Base-by-base conservation (phyloP, 345 rosid species). In the Triadica sebifera region DNA sequence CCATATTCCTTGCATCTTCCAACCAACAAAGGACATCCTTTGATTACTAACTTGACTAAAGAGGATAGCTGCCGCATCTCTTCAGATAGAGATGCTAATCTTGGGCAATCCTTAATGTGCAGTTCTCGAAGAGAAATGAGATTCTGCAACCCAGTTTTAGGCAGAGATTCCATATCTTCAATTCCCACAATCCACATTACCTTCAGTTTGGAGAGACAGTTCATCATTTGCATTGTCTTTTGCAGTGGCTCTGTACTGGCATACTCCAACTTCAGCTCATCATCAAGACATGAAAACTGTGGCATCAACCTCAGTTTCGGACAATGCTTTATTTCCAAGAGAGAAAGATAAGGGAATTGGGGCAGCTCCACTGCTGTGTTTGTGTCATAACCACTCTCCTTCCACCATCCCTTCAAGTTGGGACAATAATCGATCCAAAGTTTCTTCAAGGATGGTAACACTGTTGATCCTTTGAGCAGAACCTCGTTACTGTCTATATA, bases 241-340 rank as follows among this genome's bases (percentile, higher is more conserved):
- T 16, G 47, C 25, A 59, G 7, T 29, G 64, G 64, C 12, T 59
- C 64, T 59, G n/a, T 19, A 6, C 12, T n/a, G 25, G 25, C 59
- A 55, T 55, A 6, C 59, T 16, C 59, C 49, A 37, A 39, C 7
- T 5, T 6, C 20, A 74, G 24, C 11, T 45, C 8, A 25, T 57
- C 67, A 15, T 68, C 71, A 68, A 74, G 22, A 57, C 58, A 56
- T 29, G 77, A 72, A 59, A 56, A 74, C 1, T 16, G 59, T 55
- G 47, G 10, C 47, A 43, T 43, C 10, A 20, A 55, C 10, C 5
- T 52, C 57, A 52, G 4, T 5, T 15, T 16, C 15, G 57, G 57
- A 6, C 57, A 52, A 6, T 52, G 20, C 22, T 52, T 52, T 13
- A 52, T 52, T 16, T 52, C 57, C 20, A 52, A 52, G 8, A 17